Conservation (phyloP, 495 filamentous ascomycete species). For the Aspergillus cristatus region DNA sequence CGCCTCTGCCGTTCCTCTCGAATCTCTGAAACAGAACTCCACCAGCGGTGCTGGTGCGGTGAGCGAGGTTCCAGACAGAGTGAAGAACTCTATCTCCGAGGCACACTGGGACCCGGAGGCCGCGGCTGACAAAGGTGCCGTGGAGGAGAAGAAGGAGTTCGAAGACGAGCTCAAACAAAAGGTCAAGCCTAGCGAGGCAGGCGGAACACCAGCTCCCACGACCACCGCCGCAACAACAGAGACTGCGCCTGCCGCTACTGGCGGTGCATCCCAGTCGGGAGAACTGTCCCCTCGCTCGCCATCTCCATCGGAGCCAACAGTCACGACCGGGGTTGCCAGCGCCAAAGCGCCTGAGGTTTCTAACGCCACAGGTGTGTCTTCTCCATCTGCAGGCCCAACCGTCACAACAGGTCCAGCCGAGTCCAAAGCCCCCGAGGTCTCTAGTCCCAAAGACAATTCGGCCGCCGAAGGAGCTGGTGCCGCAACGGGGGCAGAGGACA, state of each 20-base stretch:
- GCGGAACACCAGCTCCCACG: slow-evolving; percentile 46
- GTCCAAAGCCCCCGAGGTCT: slow-evolving; percentile 5
- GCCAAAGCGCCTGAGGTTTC: slow-evolving; percentile 2
- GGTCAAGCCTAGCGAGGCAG: slow-evolving; percentile 37
- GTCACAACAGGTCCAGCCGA: slow-evolving; percentile 6
- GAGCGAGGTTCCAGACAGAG: slow-evolving; percentile 55
- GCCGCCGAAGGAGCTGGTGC: slow-evolving; percentile 1
- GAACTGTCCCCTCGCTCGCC: slow-evolving; percentile 37
- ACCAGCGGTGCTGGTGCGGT: slow-evolving; percentile 32
- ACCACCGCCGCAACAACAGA: slow-evolving; percentile 32
- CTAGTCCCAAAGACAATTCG: slow-evolving; percentile 10
- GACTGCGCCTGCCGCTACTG: slow-evolving; percentile 28
- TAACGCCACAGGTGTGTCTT: too few relatives aligned
- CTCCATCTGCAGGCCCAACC: slow-evolving; percentile 1
- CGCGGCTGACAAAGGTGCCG: slow-evolving; percentile 53
- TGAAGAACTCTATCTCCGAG: slow-evolving; percentile 62
- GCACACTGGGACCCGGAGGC: slow-evolving; percentile 62
- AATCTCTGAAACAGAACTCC: slow-evolving; percentile 42
- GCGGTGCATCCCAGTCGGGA: slow-evolving; percentile 16
- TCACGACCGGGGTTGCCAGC: slow-evolving; percentile 27
- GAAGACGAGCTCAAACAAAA: slow-evolving; percentile 59
- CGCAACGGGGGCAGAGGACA: too few relatives aligned
- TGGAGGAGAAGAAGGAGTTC: slow-evolving; percentile 68
- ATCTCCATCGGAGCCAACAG: slow-evolving; percentile 25
- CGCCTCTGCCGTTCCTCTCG: slow-evolving; percentile 61